Evolutionary conservation across 177 flowering plant genomes (phyloP).

Genomic region (Vitis hybrid): DNA sequence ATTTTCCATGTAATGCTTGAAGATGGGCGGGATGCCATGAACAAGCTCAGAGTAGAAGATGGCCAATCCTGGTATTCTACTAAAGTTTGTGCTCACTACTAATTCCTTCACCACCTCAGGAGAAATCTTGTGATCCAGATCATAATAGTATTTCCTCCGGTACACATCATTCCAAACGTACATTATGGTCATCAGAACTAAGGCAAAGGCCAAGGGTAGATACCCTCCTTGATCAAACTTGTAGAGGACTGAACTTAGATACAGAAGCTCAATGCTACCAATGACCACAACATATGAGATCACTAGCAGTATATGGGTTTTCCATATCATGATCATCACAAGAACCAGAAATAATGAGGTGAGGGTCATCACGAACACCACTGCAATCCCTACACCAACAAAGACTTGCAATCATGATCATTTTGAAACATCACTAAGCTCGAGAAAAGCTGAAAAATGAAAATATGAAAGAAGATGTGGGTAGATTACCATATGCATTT

Average conservation of each 20-base stretch:
- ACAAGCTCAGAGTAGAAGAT: conserved; percentile 54
- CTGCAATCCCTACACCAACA: conserved; percentile 47
- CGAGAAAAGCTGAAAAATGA: neutral
- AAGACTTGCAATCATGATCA: neutral
- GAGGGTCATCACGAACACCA: conserved; percentile 56
- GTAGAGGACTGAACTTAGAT: conserved; percentile 55
- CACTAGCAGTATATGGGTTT: conserved; percentile 32
- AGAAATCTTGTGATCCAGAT: conserved; percentile 46
- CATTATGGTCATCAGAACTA: conserved; percentile 38
- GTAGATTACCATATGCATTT: conserved; percentile 48
- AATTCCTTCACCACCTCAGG: conserved; percentile 29
- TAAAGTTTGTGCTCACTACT: conserved; percentile 13
- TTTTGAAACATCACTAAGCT: neutral
- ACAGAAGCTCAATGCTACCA: conserved; percentile 38
- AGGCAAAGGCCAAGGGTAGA: conserved; percentile 48
- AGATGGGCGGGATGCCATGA: conserved; percentile 60
- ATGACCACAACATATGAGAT: conserved; percentile 30
- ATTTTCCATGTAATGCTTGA: conserved; percentile 44
- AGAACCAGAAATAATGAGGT: conserved; percentile 42
- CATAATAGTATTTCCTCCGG: conserved; percentile 38
- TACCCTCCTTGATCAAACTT: conserved; percentile 60
- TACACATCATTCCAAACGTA: conserved; percentile 50
- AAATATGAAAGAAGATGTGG: too few species aligned
- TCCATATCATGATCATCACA: conserved; percentile 64
- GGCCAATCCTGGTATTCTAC: conserved; percentile 47